phyloP scores from a whole-genome alignment of 148 eudicot genomes.

The Polygonum maritimum region DNA sequence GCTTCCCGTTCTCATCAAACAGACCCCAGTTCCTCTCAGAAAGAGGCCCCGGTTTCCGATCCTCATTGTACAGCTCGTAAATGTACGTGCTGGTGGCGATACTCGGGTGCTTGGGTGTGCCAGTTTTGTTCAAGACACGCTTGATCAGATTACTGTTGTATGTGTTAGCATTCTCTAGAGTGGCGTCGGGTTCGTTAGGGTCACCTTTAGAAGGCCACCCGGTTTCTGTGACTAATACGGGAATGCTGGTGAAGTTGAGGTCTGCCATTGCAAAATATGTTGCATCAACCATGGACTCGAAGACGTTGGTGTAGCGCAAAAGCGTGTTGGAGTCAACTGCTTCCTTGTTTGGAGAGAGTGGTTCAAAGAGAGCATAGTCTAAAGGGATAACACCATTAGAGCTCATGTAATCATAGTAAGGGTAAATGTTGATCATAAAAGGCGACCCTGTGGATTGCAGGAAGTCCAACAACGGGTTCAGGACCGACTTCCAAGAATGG shows the following conservation, averaged over 20 bases:
- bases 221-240: slow-evolving; percentile 74
- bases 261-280: slow-evolving; percentile 79
- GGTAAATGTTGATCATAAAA: slow-evolving; percentile 91
- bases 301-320: slow-evolving; percentile 84
- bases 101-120: slow-evolving; percentile 92
- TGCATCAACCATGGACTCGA: slow-evolving; percentile 83
- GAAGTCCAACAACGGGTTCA: slow-evolving; percentile 69
- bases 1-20: slow-evolving; percentile 61
- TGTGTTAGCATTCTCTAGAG: slow-evolving; percentile 69
- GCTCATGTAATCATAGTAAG: slow-evolving; percentile 71
- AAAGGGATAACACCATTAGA: slow-evolving; percentile 62
- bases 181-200: slow-evolving; percentile 71
- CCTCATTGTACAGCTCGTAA: slow-evolving; percentile 87
- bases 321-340: slow-evolving; percentile 90
- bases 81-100: slow-evolving; percentile 67
- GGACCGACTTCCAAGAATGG: slow-evolving; percentile 70
- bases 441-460: slow-evolving; percentile 64
- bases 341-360: slow-evolving; percentile 86
- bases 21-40: slow-evolving; percentile 97
- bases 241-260: slow-evolving; percentile 73
- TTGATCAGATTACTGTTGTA: slow-evolving; percentile 78
- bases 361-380: slow-evolving; percentile 89
- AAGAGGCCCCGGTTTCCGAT: slow-evolving; percentile 55
- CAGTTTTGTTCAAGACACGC: slow-evolving; percentile 72
- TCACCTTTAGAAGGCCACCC: slow-evolving; percentile 99